Evolutionary conservation across 2,329 filamentous ascomycete species (phyloP).

Genomic region (Ceratocystis variospora): DNA sequence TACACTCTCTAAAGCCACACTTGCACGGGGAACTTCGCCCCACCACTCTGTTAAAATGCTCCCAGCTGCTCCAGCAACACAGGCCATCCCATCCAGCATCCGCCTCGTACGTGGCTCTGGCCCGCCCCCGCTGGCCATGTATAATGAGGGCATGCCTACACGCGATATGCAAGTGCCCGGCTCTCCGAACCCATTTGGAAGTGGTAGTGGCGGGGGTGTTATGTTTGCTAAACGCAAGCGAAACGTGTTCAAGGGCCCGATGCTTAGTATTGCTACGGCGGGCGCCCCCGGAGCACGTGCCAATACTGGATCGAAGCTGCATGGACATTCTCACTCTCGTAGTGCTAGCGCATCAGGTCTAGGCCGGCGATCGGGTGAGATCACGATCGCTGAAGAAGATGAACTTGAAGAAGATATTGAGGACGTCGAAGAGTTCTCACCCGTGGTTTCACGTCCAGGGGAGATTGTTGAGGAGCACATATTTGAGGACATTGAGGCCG

Average conservation of each 20-base stretch:
- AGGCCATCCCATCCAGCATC: constrained; percentile 70
- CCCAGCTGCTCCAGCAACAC: constrained; percentile 67
- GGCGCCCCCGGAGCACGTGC: constrained; percentile 23
- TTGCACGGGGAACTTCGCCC: constrained; percentile 55
- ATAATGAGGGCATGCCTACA: constrained; percentile 44
- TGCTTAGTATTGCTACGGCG: constrained; percentile 36
- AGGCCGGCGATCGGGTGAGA: constrained; percentile 57
- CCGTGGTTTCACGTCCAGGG: constrained; percentile 10
- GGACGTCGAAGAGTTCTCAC: constrained; percentile 27
- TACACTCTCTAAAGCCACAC: constrained; percentile 51
- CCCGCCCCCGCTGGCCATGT: constrained; percentile 37
- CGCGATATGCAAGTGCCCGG: constrained; percentile 31
- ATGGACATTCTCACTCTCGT: constrained; percentile 36
- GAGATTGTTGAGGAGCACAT: constrained; percentile 19
- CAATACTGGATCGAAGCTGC: constrained; percentile 25
- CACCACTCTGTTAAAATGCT: constrained; percentile 92
- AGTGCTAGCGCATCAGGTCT: constrained; percentile 49
- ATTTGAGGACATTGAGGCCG: constrained; percentile 21
- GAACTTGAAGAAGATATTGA: constrained; percentile 38
- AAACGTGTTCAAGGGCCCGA: constrained; percentile 69
- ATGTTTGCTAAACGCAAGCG: constrained; percentile 72
- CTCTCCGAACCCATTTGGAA: constrained; percentile 44
- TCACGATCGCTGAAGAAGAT: constrained; percentile 56
- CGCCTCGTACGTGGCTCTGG: constrained; percentile 56
- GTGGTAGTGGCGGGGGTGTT: constrained; percentile 39